A percentile compares a stretch with the other conserved stretches of the same genome.
Conservation (phyloP, 805 yeast species). For the Yamadazyma laniorum region DNA sequence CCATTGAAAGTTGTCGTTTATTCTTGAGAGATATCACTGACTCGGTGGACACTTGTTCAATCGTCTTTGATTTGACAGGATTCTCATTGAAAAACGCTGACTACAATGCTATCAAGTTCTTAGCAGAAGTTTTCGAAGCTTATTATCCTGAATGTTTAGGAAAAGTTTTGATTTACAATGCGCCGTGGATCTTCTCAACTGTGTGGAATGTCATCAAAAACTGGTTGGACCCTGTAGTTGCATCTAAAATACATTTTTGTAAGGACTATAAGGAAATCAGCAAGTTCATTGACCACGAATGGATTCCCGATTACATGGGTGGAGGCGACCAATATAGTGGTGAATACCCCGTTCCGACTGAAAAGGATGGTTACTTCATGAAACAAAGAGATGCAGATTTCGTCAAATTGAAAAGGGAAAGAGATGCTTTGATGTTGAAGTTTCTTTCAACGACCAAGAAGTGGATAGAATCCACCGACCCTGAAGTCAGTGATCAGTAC, state of each 20-base stretch:
- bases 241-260: conserved; percentile 84
- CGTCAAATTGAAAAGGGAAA: conserved; percentile 45
- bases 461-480: conserved; percentile 72
- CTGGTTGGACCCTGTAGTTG: conserved; percentile 97
- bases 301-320: conserved; percentile 71
- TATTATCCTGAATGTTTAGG: conserved; percentile 96
- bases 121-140: conserved; percentile 87
- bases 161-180: conserved; percentile 78
- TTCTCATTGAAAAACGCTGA: conserved; percentile 93
- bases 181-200: conserved; percentile 96
- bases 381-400: conserved; percentile 22
- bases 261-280: conserved; percentile 64
- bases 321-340: conserved; percentile 63
- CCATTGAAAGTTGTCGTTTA: conserved; percentile 81
- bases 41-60: conserved; percentile 61
- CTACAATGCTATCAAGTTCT: conserved; percentile 83
- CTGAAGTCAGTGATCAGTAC: conserved; percentile 46
- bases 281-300: conserved; percentile 55
- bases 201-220: conserved; percentile 90
- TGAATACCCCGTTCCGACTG: conserved; percentile 67
- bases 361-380: conserved; percentile 46
- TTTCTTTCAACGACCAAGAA: conserved; percentile 64
- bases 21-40: conserved; percentile 56
- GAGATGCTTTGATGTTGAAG: conserved; percentile 51
- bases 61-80: conserved; percentile 82